phyloP scores from a whole-genome alignment of 306 rosid species.

The Arachis stenosperma region DNA sequence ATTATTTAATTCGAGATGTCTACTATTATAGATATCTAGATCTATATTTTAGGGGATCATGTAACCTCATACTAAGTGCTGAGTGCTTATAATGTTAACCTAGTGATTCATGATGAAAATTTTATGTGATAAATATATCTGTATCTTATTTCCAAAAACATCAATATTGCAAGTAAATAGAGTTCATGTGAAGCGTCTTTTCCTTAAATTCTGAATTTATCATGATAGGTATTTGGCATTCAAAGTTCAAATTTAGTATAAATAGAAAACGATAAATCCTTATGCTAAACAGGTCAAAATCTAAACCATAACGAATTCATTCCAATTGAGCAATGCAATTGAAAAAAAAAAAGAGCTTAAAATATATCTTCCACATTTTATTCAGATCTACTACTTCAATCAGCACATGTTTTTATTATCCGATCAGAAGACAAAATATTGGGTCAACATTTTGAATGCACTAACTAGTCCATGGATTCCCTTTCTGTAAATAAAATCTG shows the following conservation, averaged over 20 bases:
- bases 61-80: too few relatives aligned
- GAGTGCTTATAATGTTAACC: too few relatives aligned
- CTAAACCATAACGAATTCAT: neutral
- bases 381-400: neutral
- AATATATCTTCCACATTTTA: conserved; percentile 13
- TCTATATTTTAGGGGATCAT: conserved; percentile 9
- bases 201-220: too few relatives aligned
- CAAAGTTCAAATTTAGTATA: neutral
- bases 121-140: too few relatives aligned
- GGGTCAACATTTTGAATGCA: neutral
- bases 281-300: conserved; percentile 1
- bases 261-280: neutral
- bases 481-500: conserved; percentile 2
- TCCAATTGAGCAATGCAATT: neutral
- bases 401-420: neutral
- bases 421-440: conserved; percentile 4
- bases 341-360: neutral
- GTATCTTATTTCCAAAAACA: too few relatives aligned
- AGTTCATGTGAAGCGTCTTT: too few relatives aligned
- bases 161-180: too few relatives aligned
- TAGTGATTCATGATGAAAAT: too few relatives aligned
- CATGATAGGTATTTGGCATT: neutral
- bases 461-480: neutral
- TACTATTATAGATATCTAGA: neutral
- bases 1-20: neutral